phyloP scores from a whole-genome alignment of 2,329 filamentous ascomycete genomes.

The Ophiocordyceps camponoti-rufipedis region DNA sequence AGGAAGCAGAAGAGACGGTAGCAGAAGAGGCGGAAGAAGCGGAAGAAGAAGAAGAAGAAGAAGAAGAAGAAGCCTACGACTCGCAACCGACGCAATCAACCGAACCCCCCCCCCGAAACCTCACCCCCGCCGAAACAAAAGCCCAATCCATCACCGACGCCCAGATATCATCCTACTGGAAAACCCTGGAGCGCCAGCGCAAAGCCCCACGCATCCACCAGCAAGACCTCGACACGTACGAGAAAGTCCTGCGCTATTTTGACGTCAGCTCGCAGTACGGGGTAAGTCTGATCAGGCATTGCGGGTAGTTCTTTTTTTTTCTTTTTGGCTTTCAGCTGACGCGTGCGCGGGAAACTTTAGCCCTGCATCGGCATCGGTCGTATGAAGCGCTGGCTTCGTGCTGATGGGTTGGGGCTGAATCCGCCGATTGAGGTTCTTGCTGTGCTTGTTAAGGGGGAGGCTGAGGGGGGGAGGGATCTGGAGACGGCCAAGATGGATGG shows the following conservation, averaged over 20 bases:
- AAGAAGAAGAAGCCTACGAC: background rate
- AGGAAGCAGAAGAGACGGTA: constrained; percentile 8
- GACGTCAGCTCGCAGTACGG: constrained; percentile 86
- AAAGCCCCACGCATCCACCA: constrained; percentile 62
- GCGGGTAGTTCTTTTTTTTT: no score
- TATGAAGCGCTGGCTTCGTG: constrained; percentile 73
- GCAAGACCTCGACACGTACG: constrained; percentile 47
- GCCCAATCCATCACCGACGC: constrained; percentile 48
- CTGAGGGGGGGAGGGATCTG: constrained; percentile 29
- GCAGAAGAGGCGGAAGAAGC: constrained; percentile 1
- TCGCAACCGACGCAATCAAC: background rate
- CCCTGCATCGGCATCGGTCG: constrained; percentile 76
- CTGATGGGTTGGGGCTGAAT: constrained; percentile 61
- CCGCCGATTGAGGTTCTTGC: constrained; percentile 84
- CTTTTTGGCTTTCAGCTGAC: no score
- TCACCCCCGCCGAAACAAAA: constrained; percentile 30
- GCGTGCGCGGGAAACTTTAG: constrained; percentile 21
- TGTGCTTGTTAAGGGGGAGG: constrained; percentile 57
- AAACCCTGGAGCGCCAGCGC: constrained; percentile 47
- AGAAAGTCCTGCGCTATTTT: constrained; percentile 83
- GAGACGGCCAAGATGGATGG: constrained; percentile 63
- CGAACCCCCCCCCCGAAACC: constrained; percentile 12
- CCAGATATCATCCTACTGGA: constrained; percentile 66
- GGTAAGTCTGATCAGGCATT: constrained; percentile 39
- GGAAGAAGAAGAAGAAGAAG: constrained; percentile 7